phyloP scores from a whole-genome alignment of 2,329 filamentous ascomycete species.

The Ambrosiella beaveri region DNA sequence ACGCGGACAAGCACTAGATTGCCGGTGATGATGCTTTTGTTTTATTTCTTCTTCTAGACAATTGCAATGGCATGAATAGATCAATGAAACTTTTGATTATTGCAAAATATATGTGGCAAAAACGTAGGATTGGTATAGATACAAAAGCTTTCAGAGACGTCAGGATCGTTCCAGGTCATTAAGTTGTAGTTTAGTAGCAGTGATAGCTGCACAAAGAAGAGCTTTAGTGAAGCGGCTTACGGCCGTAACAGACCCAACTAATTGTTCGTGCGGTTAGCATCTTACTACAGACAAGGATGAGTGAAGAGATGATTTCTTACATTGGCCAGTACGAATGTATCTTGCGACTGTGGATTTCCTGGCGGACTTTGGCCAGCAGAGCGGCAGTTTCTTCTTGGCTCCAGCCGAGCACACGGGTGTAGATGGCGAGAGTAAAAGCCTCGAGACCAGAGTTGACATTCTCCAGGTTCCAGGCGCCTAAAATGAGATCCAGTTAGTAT shows the following conservation, averaged over 20 bases:
- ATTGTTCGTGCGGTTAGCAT: neutral
- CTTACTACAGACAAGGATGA: neutral
- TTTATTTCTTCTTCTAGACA: too few relatives aligned
- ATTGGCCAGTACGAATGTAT: conserved; percentile 20
- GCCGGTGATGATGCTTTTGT: neutral
- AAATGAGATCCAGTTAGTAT: neutral
- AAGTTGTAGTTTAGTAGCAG: too few relatives aligned
- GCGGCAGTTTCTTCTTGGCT: conserved; percentile 17
- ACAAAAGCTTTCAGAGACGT: neutral
- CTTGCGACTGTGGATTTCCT: conserved; percentile 18
- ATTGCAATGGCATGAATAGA: too few relatives aligned
- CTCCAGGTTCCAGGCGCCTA: conserved; percentile 18
- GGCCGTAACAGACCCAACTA: conserved; percentile 1
- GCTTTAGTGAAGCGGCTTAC: neutral
- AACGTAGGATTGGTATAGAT: neutral
- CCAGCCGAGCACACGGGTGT: conserved; percentile 20
- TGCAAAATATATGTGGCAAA: neutral
- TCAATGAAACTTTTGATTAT: too few relatives aligned
- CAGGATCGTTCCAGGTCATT: neutral
- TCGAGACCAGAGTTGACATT: conserved; percentile 16
- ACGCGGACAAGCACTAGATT: conserved; percentile 5
- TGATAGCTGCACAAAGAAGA: too few relatives aligned
- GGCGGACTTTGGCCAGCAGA: conserved; percentile 18
- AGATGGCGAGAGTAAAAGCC: conserved; percentile 19
- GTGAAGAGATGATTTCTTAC: conserved; percentile 15